A percentile compares a stretch with the other conserved stretches of the same genome.
Conservation (phyloP, 345 rosid species). For the Melaleuca alternifolia region DNA sequence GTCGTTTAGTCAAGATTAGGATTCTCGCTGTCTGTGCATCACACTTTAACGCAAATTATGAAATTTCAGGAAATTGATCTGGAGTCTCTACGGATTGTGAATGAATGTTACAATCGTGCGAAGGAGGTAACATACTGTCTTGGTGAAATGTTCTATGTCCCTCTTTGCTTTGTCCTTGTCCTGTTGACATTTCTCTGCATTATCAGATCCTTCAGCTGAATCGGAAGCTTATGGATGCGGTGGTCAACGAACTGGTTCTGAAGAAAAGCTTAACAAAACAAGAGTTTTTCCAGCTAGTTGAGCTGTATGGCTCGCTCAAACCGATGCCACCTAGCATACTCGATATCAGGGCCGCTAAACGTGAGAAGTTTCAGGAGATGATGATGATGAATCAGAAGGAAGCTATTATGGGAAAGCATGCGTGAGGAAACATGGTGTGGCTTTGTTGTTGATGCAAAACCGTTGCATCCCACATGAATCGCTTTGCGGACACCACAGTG, state of each 20-base stretch:
- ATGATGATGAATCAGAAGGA: constrained; percentile 25
- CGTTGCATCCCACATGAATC: not conserved
- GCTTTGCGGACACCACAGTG: not conserved
- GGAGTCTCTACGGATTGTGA: constrained; percentile 61
- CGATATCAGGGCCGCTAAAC: constrained; percentile 55
- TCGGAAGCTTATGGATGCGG: constrained; percentile 54
- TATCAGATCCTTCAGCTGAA: constrained; percentile 50
- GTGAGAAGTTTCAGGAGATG: constrained; percentile 40
- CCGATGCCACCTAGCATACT: constrained; percentile 55
- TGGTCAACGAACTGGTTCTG: constrained; percentile 52
- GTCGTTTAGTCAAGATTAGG: not conserved
- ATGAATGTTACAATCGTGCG: constrained; percentile 62
- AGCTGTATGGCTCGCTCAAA: constrained; percentile 48
- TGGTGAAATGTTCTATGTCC: not conserved
- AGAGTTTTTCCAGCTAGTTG: constrained; percentile 58
- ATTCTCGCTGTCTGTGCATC: not conserved
- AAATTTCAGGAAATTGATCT: constrained; percentile 62
- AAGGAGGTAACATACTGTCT: constrained; percentile 47
- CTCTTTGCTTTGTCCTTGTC: not conserved
- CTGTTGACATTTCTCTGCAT: not conserved
- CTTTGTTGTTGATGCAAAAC: not conserved
- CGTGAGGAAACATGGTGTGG: not conserved
- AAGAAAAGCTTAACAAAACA: constrained; percentile 73
- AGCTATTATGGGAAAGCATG: not conserved
- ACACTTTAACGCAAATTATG: not conserved